Conservation (phyloP, 306 rosid species). For the Dalbergia oliveri region DNA sequence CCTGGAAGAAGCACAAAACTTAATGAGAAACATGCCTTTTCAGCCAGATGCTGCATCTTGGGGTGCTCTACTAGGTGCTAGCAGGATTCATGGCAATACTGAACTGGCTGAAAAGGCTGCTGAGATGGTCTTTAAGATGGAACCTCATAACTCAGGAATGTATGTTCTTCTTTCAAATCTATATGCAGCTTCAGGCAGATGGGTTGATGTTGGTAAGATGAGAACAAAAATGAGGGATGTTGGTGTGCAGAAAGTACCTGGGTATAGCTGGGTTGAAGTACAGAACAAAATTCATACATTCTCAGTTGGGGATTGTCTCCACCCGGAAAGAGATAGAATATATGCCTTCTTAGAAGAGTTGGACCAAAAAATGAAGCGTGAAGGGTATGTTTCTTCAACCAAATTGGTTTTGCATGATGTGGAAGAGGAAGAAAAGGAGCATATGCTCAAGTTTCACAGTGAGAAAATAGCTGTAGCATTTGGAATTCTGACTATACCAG, state of each 20-base stretch:
- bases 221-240: constrained; percentile 74
- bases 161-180: constrained; percentile 89
- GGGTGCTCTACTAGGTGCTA: constrained; percentile 89
- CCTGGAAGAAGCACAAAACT: constrained; percentile 73
- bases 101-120: constrained; percentile 88
- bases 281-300: constrained; percentile 80
- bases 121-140: constrained; percentile 79
- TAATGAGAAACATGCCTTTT: constrained; percentile 79
- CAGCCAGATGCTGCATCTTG: constrained; percentile 84
- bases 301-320: constrained; percentile 75
- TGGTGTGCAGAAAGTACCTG: constrained; percentile 82
- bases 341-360: constrained; percentile 79
- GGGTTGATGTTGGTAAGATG: constrained; percentile 81
- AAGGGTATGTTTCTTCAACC: constrained; percentile 83
- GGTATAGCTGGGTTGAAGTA: constrained; percentile 90
- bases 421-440: constrained; percentile 93
- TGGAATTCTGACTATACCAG: constrained; percentile 76
- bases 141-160: constrained; percentile 87
- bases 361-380: constrained; percentile 74
- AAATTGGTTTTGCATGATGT: constrained; percentile 89
- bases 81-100: constrained; percentile 83
- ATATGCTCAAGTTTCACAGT: constrained; percentile 85
- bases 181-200: constrained; percentile 91
- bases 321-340: constrained; percentile 70
- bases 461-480: constrained; percentile 92